These are phyloP conservation scores for Monosporozyma yasuniensis DNA, from an alignment of 805 yeast species.

Conservation along the genomic window DNA sequence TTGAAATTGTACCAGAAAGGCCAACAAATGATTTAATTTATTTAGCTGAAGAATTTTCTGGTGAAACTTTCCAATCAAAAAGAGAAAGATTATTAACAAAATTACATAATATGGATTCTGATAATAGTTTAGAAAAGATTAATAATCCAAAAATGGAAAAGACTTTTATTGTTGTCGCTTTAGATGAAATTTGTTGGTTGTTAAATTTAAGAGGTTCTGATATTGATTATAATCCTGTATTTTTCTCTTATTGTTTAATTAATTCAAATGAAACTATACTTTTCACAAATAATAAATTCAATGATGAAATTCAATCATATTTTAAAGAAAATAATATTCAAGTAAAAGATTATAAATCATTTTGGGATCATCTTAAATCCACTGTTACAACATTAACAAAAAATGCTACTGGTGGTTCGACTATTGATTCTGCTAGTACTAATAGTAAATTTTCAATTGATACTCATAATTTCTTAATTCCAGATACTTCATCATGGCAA, in stretches of 20 bases:
- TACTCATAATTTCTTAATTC: slow-evolving; percentile 33
- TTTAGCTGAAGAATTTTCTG: slow-evolving; percentile 50
- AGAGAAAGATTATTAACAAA: slow-evolving; percentile 36
- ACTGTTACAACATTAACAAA: slow-evolving; percentile 5
- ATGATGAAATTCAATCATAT: slow-evolving; percentile 32
- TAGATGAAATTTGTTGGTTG: slow-evolving; percentile 90
- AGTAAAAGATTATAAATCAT: slow-evolving; percentile 44
- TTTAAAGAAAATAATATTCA: slow-evolving; percentile 38
- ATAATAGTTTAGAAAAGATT: background rate
- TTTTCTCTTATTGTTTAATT: slow-evolving; percentile 50
- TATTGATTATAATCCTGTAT: slow-evolving; percentile 79
- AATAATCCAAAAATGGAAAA: slow-evolving; percentile 1
- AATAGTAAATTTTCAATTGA: background rate
- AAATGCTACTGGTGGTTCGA: slow-evolving; percentile 8
- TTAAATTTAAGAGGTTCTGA: slow-evolving; percentile 79
- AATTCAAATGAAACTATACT: slow-evolving; percentile 41
- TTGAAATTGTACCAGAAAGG: slow-evolving; percentile 56
- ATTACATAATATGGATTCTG: slow-evolving; percentile 25
- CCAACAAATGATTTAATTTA: slow-evolving; percentile 41
- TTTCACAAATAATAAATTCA: slow-evolving; percentile 43
- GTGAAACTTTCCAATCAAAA: slow-evolving; percentile 55
- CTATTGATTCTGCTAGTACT: no score
- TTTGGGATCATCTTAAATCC: slow-evolving; percentile 47
- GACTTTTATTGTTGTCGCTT: slow-evolving; percentile 54
- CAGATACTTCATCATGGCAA: slow-evolving; percentile 62